phyloP scores from a whole-genome alignment of 2,329 filamentous ascomycete genomes.

The Trichoderma sp. region DNA sequence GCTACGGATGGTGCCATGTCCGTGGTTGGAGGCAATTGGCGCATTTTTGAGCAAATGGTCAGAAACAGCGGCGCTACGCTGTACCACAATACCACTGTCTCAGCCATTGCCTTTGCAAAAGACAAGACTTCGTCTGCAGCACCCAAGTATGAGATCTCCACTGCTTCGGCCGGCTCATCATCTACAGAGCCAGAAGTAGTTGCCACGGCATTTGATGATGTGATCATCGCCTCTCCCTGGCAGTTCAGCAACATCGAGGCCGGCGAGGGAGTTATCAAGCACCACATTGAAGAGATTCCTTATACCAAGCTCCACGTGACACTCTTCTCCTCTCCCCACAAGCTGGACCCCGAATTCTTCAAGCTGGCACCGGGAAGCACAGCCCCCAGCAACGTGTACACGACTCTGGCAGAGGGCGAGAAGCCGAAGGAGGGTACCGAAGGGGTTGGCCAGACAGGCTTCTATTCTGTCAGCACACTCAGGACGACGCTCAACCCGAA shows the following conservation, averaged over 20 bases:
- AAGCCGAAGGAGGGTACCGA: conserved; percentile 50
- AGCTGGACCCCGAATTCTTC: conserved; percentile 74
- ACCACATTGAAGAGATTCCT: conserved; percentile 72
- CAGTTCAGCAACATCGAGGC: conserved; percentile 74
- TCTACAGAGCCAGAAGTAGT: conserved; percentile 41
- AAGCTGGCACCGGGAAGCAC: conserved; percentile 57
- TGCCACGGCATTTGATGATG: conserved; percentile 67
- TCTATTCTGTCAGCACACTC: conserved; percentile 84
- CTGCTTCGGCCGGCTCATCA: conserved; percentile 37
- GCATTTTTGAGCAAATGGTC: conserved; percentile 85
- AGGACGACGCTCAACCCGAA: conserved; percentile 62
- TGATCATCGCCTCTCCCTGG: conserved; percentile 80
- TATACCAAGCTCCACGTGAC: conserved; percentile 90
- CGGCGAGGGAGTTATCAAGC: conserved; percentile 66
- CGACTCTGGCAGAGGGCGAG: conserved; percentile 69
- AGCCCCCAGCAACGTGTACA: conserved; percentile 76
- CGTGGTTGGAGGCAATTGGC: conserved; percentile 87
- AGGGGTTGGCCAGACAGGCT: conserved; percentile 71
- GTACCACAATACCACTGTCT: conserved; percentile 68
- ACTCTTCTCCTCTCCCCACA: conserved; percentile 76
- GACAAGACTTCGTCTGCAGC: conserved; percentile 41
- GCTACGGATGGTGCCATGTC: conserved; percentile 80
- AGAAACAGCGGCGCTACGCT: conserved; percentile 62
- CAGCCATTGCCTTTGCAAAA: conserved; percentile 55
- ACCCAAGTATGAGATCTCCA: conserved; percentile 49